Conservation (phyloP, 148 eudicot genomes). For the Vaccinium darrowii region DNA sequence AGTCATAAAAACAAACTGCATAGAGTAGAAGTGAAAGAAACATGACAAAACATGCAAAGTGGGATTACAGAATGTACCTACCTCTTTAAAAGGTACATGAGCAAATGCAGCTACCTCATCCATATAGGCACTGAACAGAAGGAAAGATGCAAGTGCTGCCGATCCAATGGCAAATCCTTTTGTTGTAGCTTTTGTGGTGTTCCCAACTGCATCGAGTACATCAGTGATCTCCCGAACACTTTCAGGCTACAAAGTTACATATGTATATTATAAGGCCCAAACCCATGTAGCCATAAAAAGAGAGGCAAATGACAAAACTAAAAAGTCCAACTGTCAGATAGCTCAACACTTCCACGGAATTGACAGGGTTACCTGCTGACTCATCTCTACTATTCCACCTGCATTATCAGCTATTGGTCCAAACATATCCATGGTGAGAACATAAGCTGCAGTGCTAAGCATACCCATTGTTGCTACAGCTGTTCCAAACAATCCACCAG, state of each 20-base stretch:
- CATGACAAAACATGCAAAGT: conserved; percentile 18
- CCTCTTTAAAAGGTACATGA: conserved; percentile 72
- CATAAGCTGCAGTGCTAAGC: conserved; percentile 99
- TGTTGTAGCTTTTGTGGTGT: conserved; percentile 98
- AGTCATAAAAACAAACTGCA: conserved; percentile 10
- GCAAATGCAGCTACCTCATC: conserved; percentile 96
- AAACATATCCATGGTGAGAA: conserved; percentile 99
- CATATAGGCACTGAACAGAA: conserved; percentile 99
- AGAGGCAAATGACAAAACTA: not conserved
- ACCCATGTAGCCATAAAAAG: conserved; percentile 13
- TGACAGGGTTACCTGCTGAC: conserved; percentile 75
- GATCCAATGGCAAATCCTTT: conserved; percentile 99
- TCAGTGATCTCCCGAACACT: conserved; percentile 98
- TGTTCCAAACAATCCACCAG: conserved; percentile 97
- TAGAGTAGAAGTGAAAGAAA: not conserved
- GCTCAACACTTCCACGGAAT: conserved; percentile 13
- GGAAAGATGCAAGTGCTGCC: conserved; percentile 98
- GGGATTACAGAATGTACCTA: conserved; percentile 24
- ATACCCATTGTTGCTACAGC: conserved; percentile 99
- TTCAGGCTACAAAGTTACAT: conserved; percentile 66
- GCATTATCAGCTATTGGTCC: conserved; percentile 99
- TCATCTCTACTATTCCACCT: conserved; percentile 99
- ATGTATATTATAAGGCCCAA: not conserved
- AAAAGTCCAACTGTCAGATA: not conserved
- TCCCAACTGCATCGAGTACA: conserved; percentile 96